Percentiles rank a stretch among this genome's conserved stretches.
These are phyloP conservation scores for Auriscalpium vulgare DNA, from an alignment of 768 basidiomycete genomes.

Conservation along the genomic window DNA sequence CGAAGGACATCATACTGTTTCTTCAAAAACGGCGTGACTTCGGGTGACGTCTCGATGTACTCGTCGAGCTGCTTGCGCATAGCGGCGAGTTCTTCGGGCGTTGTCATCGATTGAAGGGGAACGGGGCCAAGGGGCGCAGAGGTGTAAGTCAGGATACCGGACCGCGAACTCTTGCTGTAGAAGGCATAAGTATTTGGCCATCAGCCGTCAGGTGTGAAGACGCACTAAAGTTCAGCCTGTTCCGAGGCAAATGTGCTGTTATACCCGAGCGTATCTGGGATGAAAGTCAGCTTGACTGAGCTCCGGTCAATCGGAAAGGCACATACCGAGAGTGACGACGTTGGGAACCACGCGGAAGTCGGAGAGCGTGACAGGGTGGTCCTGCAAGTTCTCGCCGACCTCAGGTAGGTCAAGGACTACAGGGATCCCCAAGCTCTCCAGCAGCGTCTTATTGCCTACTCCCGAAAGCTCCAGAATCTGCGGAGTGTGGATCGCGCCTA, in stretches of 20 bases:
- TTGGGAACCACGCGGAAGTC: constrained; percentile 9
- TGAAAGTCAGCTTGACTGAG: background rate
- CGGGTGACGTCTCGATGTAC: constrained; percentile 1
- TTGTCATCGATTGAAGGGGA: constrained; percentile 9
- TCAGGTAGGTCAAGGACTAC: constrained; percentile 13
- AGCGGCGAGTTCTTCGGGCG: constrained; percentile 6
- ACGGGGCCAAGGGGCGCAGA: constrained; percentile 7
- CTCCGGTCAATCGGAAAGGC: background rate
- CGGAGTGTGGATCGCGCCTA: constrained; percentile 13
- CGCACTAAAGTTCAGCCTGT: constrained; percentile 9
- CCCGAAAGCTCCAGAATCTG: constrained; percentile 15
- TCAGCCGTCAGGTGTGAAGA: background rate
- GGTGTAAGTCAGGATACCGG: constrained; percentile 10
- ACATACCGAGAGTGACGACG: constrained; percentile 11
- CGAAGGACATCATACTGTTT: constrained; percentile 9
- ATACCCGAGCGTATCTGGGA: constrained; percentile 4
- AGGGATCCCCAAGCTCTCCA: constrained; percentile 10
- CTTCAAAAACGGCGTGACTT: constrained; percentile 8
- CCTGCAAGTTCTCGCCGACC: constrained; percentile 13
- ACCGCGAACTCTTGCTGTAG: constrained; percentile 1
- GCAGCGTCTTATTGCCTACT: constrained; percentile 6
- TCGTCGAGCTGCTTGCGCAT: constrained; percentile 9
- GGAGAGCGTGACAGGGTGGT: constrained; percentile 13
- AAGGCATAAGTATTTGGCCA: too few relatives aligned
- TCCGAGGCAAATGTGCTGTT: constrained; percentile 8